Conservation (phyloP, 306 rosid genomes). For the Lathyrus oleraceus region DNA sequence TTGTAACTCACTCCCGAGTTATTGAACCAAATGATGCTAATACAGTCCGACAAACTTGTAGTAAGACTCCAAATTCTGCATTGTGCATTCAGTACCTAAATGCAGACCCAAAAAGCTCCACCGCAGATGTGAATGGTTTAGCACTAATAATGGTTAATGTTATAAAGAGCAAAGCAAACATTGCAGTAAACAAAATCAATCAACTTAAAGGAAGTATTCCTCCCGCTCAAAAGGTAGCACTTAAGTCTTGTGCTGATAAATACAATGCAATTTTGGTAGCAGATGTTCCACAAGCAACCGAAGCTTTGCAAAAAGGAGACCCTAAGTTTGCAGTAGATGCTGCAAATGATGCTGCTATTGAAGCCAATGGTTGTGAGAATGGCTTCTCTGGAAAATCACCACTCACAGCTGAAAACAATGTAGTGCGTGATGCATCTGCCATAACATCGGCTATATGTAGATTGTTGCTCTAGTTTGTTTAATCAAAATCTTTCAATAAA, state of each 20-base stretch:
- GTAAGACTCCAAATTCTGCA: background rate
- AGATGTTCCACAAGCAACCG: slow-evolving; percentile 42
- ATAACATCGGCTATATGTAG: slow-evolving; percentile 40
- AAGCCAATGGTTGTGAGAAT: slow-evolving; percentile 35
- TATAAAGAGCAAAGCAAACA: background rate
- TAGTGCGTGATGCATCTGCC: slow-evolving; percentile 19
- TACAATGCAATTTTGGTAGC: slow-evolving; percentile 35
- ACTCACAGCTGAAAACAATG: slow-evolving; percentile 32
- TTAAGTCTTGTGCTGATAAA: slow-evolving; percentile 25
- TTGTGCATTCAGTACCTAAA: background rate
- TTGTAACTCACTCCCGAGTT: slow-evolving; percentile 5
- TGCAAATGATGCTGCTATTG: slow-evolving; percentile 37
- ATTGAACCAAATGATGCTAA: background rate
- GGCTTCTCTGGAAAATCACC: slow-evolving; percentile 44
- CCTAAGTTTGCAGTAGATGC: slow-evolving; percentile 45
- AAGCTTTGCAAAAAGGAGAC: slow-evolving; percentile 38
- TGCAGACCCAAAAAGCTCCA: background rate
- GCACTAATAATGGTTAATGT: background rate
- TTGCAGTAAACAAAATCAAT: background rate
- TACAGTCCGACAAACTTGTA: slow-evolving; percentile 44
- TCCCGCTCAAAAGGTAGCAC: background rate
- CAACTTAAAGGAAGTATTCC: background rate
- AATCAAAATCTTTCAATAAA: background rate
- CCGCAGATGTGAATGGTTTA: background rate
- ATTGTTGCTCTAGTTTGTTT: background rate